Conservation (phyloP, 2,329 filamentous ascomycete genomes). For the Colletotrichum sp. region DNA sequence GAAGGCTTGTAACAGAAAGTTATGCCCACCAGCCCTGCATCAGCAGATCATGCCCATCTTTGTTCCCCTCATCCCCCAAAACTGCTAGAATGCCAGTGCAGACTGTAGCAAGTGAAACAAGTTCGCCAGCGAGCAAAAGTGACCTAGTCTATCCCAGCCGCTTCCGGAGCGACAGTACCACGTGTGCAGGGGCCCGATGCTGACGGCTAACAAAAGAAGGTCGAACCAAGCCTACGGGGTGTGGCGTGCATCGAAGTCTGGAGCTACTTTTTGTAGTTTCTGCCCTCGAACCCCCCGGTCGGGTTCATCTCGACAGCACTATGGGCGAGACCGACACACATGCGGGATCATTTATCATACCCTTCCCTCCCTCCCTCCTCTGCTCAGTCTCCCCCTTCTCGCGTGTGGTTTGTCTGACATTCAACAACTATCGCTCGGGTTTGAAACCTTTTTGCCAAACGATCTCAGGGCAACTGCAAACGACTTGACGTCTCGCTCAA, state of each 20-base stretch:
- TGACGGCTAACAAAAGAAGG: neutral
- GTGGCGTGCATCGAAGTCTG: neutral
- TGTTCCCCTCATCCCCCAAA: neutral
- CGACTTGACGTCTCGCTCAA: neutral
- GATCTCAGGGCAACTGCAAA: neutral
- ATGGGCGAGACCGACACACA: neutral
- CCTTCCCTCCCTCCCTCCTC: neutral
- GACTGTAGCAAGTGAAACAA: constrained; percentile 6
- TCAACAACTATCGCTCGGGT: neutral
- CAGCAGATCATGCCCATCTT: neutral
- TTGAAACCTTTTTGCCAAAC: neutral
- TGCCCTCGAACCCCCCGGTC: neutral
- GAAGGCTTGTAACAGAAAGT: neutral
- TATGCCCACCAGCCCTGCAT: neutral
- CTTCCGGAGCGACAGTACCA: constrained; percentile 10
- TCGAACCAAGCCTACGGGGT: constrained; percentile 4
- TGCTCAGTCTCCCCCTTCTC: neutral
- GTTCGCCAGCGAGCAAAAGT: neutral
- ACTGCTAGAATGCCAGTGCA: neutral
- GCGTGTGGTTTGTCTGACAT: neutral
- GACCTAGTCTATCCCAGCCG: neutral
- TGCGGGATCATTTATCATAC: neutral
- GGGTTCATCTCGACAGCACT: constrained; percentile 3
- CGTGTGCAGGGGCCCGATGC: constrained; percentile 7
- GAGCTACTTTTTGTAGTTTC: neutral